These are phyloP conservation scores for Diaporthe citri DNA, from an alignment of 2,329 filamentous ascomycete species.

Conservation along the genomic window DNA sequence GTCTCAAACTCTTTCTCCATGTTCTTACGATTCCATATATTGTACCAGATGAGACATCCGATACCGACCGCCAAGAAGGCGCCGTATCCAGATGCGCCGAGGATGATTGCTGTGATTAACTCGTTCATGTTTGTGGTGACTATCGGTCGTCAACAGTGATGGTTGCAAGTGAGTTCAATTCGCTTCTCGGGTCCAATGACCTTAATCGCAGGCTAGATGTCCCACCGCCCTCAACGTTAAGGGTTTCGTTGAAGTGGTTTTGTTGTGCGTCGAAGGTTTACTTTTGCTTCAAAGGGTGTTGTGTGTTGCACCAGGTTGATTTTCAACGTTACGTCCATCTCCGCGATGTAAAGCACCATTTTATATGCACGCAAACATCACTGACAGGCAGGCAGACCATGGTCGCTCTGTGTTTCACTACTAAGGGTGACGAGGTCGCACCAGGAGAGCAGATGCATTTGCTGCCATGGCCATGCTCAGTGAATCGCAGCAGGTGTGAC, in stretches of 20 bases:
- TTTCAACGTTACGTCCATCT: not conserved
- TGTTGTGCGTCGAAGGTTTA: not conserved
- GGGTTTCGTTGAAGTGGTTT: not conserved
- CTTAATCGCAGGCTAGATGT: not conserved
- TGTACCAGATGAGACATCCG: slow-evolving; percentile 30
- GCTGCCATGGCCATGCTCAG: not conserved
- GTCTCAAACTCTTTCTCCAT: slow-evolving; percentile 1
- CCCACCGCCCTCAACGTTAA: too few relatives aligned
- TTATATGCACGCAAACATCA: not conserved
- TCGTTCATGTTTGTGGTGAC: not conserved
- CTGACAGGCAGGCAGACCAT: not conserved
- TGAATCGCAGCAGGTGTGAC: not conserved
- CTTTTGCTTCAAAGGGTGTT: not conserved
- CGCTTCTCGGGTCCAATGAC: not conserved
- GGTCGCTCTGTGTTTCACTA: not conserved
- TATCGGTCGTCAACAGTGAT: not conserved
- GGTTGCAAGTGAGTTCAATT: not conserved
- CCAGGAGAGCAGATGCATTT: not conserved
- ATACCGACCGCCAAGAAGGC: slow-evolving; percentile 14
- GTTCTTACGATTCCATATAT: slow-evolving; percentile 36
- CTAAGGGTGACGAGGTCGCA: not conserved
- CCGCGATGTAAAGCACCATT: not conserved
- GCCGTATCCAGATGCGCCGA: slow-evolving; percentile 8
- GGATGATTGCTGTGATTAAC: not conserved
- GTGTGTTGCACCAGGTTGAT: not conserved